phyloP scores from a whole-genome alignment of 140 eudicot genomes.

The Cichorium intybus region DNA sequence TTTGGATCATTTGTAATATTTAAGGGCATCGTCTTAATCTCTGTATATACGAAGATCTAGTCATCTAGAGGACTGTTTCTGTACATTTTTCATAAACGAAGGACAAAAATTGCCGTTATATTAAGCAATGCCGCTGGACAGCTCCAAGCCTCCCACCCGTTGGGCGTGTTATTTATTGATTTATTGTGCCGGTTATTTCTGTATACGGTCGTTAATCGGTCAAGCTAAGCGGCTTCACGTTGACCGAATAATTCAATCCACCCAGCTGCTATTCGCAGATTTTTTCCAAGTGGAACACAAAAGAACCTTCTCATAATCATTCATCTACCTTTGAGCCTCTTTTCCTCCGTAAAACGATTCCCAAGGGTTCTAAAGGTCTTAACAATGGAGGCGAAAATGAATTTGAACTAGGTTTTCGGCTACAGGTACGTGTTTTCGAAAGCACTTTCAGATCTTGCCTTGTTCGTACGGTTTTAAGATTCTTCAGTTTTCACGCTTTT shows the following conservation, averaged over 20 bases:
- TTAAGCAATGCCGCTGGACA: neutral
- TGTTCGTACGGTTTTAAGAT: slow-evolving; percentile 11
- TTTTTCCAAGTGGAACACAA: slow-evolving; percentile 12
- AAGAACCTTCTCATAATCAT: neutral
- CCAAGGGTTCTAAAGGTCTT: neutral
- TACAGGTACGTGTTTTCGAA: slow-evolving; percentile 6
- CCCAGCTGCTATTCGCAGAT: slow-evolving; percentile 7
- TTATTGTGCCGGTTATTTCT: too few species aligned
- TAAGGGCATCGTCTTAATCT: neutral
- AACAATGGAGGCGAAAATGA: slow-evolving; percentile 15
- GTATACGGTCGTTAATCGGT: neutral
- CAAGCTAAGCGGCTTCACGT: neutral
- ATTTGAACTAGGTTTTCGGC: slow-evolving; percentile 2
- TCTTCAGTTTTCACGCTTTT: slow-evolving; percentile 24
- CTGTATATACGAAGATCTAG: neutral
- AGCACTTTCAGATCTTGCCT: slow-evolving; percentile 29
- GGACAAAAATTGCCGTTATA: neutral
- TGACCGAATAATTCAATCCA: neutral
- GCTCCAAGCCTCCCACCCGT: too few species aligned
- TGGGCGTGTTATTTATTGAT: too few species aligned
- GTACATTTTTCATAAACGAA: neutral
- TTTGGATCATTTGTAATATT: neutral
- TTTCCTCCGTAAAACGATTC: neutral
- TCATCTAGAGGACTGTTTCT: neutral
- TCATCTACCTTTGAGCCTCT: neutral